Evolutionary conservation across 352 stramenopile species (phyloP).

Genomic region (Phytopythium chamaehyphon): DNA sequence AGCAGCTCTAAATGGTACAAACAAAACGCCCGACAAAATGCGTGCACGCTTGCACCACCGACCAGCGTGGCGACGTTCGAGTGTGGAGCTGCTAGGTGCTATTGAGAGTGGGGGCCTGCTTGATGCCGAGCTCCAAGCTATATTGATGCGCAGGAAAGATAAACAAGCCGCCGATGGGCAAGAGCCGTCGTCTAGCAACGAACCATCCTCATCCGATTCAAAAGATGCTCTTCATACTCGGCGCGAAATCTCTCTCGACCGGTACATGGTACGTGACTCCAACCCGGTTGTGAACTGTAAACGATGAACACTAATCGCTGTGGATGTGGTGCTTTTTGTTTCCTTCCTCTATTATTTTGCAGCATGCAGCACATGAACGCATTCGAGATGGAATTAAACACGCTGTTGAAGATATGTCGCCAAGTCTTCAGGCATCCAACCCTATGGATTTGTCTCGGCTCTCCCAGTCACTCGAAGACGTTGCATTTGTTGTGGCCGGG

Average conservation of each 20-base stretch:
- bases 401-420: constrained; percentile 26
- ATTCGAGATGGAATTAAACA: constrained; percentile 56
- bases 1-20: not conserved
- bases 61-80: constrained; percentile 41
- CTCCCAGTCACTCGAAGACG: constrained; percentile 52
- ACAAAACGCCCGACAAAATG: not conserved
- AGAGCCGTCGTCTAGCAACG: constrained; percentile 10
- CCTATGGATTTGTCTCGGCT: constrained; percentile 39
- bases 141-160: constrained; percentile 14
- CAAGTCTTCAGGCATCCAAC: constrained; percentile 20
- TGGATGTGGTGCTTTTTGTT: too few species aligned
- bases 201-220: constrained; percentile 13
- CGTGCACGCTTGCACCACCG: not conserved
- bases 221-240: constrained; percentile 39
- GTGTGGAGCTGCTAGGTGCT: constrained; percentile 54
- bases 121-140: constrained; percentile 27
- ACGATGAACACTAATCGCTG: too few species aligned
- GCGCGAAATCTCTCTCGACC: constrained; percentile 58
- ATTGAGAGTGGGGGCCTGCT: constrained; percentile 53
- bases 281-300: not conserved
- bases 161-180: not conserved
- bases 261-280: constrained; percentile 57
- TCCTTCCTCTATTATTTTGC: too few species aligned
- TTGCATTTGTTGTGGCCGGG: constrained; percentile 68
- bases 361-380: constrained; percentile 59